These are phyloP conservation scores for Cucurbitaria berberidis DNA, from an alignment of 2,329 filamentous ascomycete genomes.

Conservation along the genomic window DNA sequence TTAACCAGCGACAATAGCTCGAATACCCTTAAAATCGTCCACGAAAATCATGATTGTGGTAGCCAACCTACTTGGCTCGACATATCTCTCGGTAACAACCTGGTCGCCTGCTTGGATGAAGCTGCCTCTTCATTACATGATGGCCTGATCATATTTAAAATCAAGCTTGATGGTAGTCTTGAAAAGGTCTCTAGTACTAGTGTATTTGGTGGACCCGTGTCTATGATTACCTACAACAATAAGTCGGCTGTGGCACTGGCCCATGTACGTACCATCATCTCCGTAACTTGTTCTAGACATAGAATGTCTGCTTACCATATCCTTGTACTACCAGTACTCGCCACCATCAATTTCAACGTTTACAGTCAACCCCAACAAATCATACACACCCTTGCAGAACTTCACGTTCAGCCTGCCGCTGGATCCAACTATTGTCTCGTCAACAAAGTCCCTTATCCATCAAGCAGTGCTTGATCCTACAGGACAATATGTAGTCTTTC, in stretches of 20 bases:
- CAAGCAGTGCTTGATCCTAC: slow-evolving; percentile 70
- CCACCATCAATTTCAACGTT: slow-evolving; percentile 49
- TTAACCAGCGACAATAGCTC: neutral
- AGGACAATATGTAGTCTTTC: slow-evolving; percentile 66
- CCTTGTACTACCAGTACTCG: slow-evolving; percentile 40
- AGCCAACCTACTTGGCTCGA: slow-evolving; percentile 67
- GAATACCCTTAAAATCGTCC: slow-evolving; percentile 51
- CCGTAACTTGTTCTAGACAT: neutral
- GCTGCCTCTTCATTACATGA: slow-evolving; percentile 58
- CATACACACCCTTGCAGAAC: slow-evolving; percentile 42
- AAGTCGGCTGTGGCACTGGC: slow-evolving; percentile 48
- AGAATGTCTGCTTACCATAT: neutral
- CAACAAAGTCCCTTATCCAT: slow-evolving; percentile 60
- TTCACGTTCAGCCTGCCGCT: slow-evolving; percentile 49
- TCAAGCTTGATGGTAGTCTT: slow-evolving; percentile 49
- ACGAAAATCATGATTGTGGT: slow-evolving; percentile 58
- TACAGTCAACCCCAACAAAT: slow-evolving; percentile 14
- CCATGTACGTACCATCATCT: slow-evolving; percentile 11
- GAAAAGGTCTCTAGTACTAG: slow-evolving; percentile 41
- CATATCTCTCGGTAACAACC: slow-evolving; percentile 56
- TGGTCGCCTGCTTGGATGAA: slow-evolving; percentile 68
- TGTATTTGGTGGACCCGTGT: slow-evolving; percentile 50
- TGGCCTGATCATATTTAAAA: slow-evolving; percentile 21
- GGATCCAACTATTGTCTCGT: neutral
- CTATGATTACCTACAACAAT: slow-evolving; percentile 51